A percentile compares a stretch with the other conserved stretches of the same genome.
phyloP scores from a whole-genome alignment of 2,329 filamentous ascomycete genomes.

The Penicillium psychrosexuale region DNA sequence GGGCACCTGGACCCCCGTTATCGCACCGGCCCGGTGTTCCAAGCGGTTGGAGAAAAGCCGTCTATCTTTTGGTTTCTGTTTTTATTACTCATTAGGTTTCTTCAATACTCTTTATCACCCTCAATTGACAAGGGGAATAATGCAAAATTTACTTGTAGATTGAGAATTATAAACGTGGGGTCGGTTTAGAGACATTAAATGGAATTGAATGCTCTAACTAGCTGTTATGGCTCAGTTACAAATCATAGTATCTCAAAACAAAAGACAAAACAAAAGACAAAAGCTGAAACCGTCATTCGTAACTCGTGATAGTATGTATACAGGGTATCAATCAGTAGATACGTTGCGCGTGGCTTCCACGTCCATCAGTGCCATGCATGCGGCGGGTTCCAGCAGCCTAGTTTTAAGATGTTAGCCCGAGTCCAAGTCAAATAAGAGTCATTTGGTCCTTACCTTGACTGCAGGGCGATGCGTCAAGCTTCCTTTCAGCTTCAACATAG shows the following conservation, averaged over 20 bases:
- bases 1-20: constrained; percentile 9
- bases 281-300: background rate
- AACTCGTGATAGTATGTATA: background rate
- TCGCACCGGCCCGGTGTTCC: constrained; percentile 2
- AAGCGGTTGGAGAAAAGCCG: background rate
- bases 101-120: too few relatives aligned
- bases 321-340: constrained; percentile 18
- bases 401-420: background rate
- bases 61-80: background rate
- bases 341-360: constrained; percentile 44
- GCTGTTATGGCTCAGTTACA: background rate
- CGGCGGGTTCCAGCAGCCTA: constrained; percentile 70
- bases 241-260: background rate
- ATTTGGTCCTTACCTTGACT: constrained; percentile 53
- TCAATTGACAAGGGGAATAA: too few relatives aligned
- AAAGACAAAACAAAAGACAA: background rate
- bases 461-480: constrained; percentile 66
- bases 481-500: constrained; percentile 70
- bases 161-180: too few relatives aligned
- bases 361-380: constrained; percentile 72
- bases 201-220: background rate
- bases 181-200: background rate
- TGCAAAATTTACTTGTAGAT: background rate
- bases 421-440: constrained; percentile 23
- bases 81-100: background rate